These are phyloP conservation scores for Dioscorea alata DNA, from an alignment of 106 monocot genomes.

Conservation along the genomic window DNA sequence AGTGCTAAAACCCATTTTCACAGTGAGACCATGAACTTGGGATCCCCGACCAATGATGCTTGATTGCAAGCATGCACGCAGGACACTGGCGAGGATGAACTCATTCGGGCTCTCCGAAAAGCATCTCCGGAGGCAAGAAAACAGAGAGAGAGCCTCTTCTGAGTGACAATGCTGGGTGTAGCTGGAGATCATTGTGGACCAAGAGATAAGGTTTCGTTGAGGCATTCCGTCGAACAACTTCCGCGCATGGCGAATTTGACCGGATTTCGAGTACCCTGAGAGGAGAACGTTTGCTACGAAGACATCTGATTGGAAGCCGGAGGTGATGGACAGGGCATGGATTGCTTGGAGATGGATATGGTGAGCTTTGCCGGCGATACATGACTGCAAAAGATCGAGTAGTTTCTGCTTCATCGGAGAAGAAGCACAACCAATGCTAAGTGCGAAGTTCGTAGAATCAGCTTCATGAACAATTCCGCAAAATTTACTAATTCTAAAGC, in stretches of 20 bases:
- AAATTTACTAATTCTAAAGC: too few species aligned
- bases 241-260: constrained; percentile 19
- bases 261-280: constrained; percentile 39
- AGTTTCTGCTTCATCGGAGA: constrained; percentile 5
- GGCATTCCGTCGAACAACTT: constrained; percentile 73
- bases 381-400: constrained; percentile 41
- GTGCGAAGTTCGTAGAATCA: too few species aligned
- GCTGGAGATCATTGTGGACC: constrained; percentile 65
- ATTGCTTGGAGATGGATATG: constrained; percentile 13
- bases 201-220: constrained; percentile 58
- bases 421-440: background rate
- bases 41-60: constrained; percentile 7
- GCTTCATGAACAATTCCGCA: too few species aligned
- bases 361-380: constrained; percentile 23
- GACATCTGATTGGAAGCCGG: constrained; percentile 32
- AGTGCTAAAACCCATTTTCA: constrained; percentile 21
- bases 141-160: constrained; percentile 37
- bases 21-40: constrained; percentile 39
- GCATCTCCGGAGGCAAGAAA: constrained; percentile 25
- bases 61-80: constrained; percentile 55
- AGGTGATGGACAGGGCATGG: constrained; percentile 41
- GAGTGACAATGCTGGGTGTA: constrained; percentile 28
- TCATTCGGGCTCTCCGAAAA: constrained; percentile 42
- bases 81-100: constrained; percentile 68
- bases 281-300: constrained; percentile 71